These are phyloP conservation scores for Sphaerulina vaccinii DNA, from an alignment of 2,329 filamentous ascomycete species.

Conservation along the genomic window DNA sequence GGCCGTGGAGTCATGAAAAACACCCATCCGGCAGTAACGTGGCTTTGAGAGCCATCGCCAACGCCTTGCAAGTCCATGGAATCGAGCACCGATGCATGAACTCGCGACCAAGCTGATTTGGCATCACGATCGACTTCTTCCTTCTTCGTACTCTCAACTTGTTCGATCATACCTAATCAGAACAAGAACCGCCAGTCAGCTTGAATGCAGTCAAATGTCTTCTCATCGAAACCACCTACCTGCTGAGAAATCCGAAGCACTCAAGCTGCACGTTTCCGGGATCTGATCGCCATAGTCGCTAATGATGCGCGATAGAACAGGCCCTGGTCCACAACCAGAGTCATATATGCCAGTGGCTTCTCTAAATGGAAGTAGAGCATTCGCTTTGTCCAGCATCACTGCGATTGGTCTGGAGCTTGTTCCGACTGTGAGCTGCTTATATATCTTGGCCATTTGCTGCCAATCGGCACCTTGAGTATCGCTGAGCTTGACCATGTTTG, in stretches of 20 bases:
- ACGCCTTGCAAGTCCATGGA: constrained; percentile 32
- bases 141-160: constrained; percentile 20
- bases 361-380: constrained; percentile 30
- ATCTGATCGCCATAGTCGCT: constrained; percentile 25
- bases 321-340: constrained; percentile 36
- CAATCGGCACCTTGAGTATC: constrained; percentile 28
- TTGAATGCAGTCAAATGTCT: not conserved
- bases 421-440: constrained; percentile 24
- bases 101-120: constrained; percentile 28
- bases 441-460: constrained; percentile 26
- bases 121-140: constrained; percentile 19
- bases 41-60: constrained; percentile 25
- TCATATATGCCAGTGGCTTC: constrained; percentile 35
- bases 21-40: constrained; percentile 29
- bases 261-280: constrained; percentile 22
- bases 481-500: constrained; percentile 2
- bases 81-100: constrained; percentile 29
- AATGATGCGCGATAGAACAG: constrained; percentile 30
- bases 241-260: constrained; percentile 33
- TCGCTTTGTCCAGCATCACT: constrained; percentile 28
- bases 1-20: constrained; percentile 24
- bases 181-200: not conserved
- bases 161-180: constrained; percentile 35
- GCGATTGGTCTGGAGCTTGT: constrained; percentile 23
- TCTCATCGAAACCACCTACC: too few relatives aligned